Evolutionary conservation across 2,329 filamentous ascomycete genomes (phyloP), one percentile per base, ranked within the genome.

Genomic region (Orbilia oligospora): DNA sequence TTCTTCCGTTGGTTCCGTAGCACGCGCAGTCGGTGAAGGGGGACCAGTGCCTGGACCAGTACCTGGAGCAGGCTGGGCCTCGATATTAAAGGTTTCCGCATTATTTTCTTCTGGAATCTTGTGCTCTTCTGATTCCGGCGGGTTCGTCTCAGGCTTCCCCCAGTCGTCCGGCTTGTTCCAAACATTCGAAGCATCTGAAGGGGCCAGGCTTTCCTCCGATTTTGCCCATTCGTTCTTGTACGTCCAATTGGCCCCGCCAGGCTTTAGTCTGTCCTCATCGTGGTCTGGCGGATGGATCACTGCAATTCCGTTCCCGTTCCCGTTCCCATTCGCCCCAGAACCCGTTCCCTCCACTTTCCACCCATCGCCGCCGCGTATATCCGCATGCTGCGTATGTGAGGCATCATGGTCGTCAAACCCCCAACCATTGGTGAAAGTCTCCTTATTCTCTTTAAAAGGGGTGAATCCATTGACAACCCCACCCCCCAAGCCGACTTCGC

Each of bases 141-240:
- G 48, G 18, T 70, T 22, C 27, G 68, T 64, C 48, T 72, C 75
- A 22, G 61, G 46, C 38, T 66, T 68, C 14, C 44, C 56, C 68
- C 68, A 72, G 33, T 56, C 68, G 2, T 76, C 65, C 44, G 36
- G 49, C 55, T 71, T 71, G 27, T 78, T 71, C 75, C 75, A 78
- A 20, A 72, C 46, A 41, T 71, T 72, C 22, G 68, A 65, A 38
- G 49, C 68, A 24, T 64, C 67, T 41, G 75, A 56, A 53, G 51
- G 75, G n/a, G 63, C 44, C 9, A 78, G n/a, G 38, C 69, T 71
- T n/a, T 78, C 75, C n/a, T 78, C 68, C 5, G 61, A 63, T 48
- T 72, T 78, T 16, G 75, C 67, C 75, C 75, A 78, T 61, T 78
- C 75, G 36, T 78, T 78, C 49, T 69, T 71, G 51, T 78, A 78